Conservation (phyloP, 176 grass and related monocot species). For the Bonia amplexicaulis region DNA sequence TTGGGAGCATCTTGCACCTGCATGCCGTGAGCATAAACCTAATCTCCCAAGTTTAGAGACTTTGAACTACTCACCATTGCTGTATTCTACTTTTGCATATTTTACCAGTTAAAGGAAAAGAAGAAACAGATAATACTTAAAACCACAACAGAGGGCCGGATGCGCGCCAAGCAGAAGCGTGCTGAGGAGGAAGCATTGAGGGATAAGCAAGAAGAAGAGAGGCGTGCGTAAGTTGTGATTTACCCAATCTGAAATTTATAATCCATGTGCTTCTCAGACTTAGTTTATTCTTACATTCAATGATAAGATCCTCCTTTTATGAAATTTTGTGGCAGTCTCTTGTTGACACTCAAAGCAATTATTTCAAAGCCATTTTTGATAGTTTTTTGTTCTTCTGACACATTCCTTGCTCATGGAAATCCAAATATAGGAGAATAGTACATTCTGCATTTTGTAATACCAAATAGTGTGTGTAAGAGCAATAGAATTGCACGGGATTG, state of each 20-base stretch:
- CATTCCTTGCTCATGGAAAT: background rate
- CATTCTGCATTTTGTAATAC: slow-evolving; percentile 20
- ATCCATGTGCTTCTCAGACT: background rate
- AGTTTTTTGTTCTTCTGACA: background rate
- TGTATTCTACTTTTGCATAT: slow-evolving; percentile 15
- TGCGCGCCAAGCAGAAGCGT: slow-evolving; percentile 77
- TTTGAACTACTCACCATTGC: background rate
- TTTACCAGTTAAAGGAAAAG: slow-evolving; percentile 88
- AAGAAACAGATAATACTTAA: slow-evolving; percentile 88
- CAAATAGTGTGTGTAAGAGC: no score
- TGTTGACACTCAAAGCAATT: slow-evolving; percentile 9
- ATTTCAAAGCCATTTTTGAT: background rate
- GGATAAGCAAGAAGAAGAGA: slow-evolving; percentile 87
- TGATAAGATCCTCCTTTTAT: background rate
- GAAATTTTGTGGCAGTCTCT: background rate
- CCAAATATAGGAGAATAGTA: slow-evolving; percentile 4
- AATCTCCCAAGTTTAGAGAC: background rate
- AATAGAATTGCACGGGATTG: no score
- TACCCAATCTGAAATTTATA: slow-evolving; percentile 20
- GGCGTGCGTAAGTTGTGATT: slow-evolving; percentile 58
- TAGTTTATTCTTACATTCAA: slow-evolving; percentile 21
- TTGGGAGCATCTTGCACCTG: background rate
- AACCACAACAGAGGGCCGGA: slow-evolving; percentile 80
- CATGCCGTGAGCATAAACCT: background rate
- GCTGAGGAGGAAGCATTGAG: slow-evolving; percentile 78